Percentiles rank a stretch among this genome's conserved stretches.
Conservation (phyloP, 2,329 filamentous ascomycete genomes). For the Thyridium curvatum region DNA sequence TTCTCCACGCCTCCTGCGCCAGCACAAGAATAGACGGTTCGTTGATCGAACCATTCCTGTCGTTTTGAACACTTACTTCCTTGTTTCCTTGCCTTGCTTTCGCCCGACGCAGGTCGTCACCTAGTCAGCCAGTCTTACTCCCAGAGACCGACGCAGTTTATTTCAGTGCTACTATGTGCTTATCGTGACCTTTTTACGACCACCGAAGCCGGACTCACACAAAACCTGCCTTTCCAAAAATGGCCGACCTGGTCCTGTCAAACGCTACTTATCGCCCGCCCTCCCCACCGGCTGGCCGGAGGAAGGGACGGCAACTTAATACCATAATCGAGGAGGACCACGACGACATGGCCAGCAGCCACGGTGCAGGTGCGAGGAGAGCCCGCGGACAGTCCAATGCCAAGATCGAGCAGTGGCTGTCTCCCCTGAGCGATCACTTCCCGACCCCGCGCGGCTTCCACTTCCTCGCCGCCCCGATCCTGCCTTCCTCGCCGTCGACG, state of each 20-base stretch:
- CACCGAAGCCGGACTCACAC: conserved; percentile 15
- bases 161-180: conserved; percentile 17
- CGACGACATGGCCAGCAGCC: conserved; percentile 25
- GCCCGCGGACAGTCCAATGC: conserved; percentile 30
- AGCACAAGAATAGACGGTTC: conserved; percentile 26
- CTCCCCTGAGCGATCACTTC: conserved; percentile 58
- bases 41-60: conserved; percentile 40
- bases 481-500: conserved; percentile 55
- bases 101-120: conserved; percentile 24
- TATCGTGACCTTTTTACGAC: conserved; percentile 9
- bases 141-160: conserved; percentile 12
- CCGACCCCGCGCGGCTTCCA: conserved; percentile 64
- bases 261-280: conserved; percentile 36
- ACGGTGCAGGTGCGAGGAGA: conserved; percentile 18
- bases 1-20: conserved; percentile 23
- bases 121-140: conserved; percentile 11
- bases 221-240: conserved; percentile 24
- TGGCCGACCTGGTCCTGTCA: conserved; percentile 40
- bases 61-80: conserved; percentile 21
- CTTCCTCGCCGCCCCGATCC: conserved; percentile 56
- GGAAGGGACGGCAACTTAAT: conserved; percentile 50
- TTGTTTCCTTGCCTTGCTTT: conserved; percentile 14
- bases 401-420: conserved; percentile 52
- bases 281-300: conserved; percentile 51
- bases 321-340: conserved; percentile 56